These are phyloP conservation scores for Colletotrichum brevisporum DNA, from an alignment of 2,329 filamentous ascomycete species.

Conservation along the genomic window DNA sequence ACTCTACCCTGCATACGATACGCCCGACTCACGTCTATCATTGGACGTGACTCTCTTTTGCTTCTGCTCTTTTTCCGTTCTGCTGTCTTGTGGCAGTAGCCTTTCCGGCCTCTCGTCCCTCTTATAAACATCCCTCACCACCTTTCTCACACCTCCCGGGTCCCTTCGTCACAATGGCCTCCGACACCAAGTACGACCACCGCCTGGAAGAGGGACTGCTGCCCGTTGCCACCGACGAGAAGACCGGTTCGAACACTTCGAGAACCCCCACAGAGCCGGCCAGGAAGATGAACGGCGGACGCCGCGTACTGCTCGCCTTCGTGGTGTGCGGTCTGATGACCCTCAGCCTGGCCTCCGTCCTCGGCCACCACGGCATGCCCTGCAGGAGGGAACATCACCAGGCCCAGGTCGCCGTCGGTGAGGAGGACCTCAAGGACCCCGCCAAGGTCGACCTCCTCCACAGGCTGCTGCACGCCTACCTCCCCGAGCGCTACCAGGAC, in stretches of 20 bases:
- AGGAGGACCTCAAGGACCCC: constrained; percentile 20
- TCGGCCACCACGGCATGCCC: constrained; percentile 28
- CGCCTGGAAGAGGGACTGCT: constrained; percentile 43
- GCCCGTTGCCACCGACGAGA: constrained; percentile 40
- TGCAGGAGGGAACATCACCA: constrained; percentile 31
- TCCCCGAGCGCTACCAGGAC: constrained; percentile 75
- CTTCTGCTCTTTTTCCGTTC: constrained; percentile 22
- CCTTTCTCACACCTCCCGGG: constrained; percentile 8
- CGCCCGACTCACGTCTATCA: constrained; percentile 1
- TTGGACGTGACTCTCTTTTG: constrained; percentile 19
- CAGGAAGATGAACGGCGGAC: constrained; percentile 42
- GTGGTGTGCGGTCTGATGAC: constrained; percentile 44
- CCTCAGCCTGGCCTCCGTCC: constrained; percentile 43
- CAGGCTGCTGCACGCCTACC: constrained; percentile 74
- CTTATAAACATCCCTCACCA: constrained; percentile 52
- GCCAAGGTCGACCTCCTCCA: constrained; percentile 74
- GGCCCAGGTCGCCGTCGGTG: constrained; percentile 18
- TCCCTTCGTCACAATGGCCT: constrained; percentile 37
- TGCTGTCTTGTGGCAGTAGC: constrained; percentile 30
- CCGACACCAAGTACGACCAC: constrained; percentile 38
- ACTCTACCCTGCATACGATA: constrained; percentile 34
- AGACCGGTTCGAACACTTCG: constrained; percentile 29
- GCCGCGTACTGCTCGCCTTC: constrained; percentile 42
- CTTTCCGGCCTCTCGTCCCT: constrained; percentile 46
- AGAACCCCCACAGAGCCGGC: constrained; percentile 25